phyloP scores from a whole-genome alignment of 2,329 filamentous ascomycete species.

The Pezicula carpinea region DNA sequence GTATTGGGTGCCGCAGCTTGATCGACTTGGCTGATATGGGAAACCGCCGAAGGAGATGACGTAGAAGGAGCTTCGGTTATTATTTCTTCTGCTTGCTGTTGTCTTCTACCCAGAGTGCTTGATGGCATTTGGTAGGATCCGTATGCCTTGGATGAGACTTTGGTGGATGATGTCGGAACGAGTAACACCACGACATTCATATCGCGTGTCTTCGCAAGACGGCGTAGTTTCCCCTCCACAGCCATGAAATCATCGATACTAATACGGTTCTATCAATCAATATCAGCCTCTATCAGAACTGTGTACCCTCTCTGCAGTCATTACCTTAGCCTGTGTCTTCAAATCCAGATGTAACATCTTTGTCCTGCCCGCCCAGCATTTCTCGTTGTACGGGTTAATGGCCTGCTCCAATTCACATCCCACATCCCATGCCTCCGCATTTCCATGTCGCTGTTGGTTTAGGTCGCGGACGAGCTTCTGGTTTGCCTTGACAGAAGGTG shows the following conservation, averaged over 20 bases:
- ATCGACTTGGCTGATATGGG: slow-evolving; percentile 10
- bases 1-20: slow-evolving; percentile 14
- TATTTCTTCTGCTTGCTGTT: slow-evolving; percentile 22
- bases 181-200: slow-evolving; percentile 26
- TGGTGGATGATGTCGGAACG: slow-evolving; percentile 21
- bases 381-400: slow-evolving; percentile 23
- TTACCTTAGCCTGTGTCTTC: slow-evolving; percentile 17
- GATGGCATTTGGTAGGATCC: slow-evolving; percentile 23
- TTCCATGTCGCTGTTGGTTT: slow-evolving; percentile 19
- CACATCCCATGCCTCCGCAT: neutral
- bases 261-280: neutral
- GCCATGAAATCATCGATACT: slow-evolving; percentile 17
- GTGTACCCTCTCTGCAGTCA: neutral
- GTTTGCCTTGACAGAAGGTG: slow-evolving; percentile 31
- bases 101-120: slow-evolving; percentile 14
- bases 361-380: slow-evolving; percentile 31
- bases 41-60: slow-evolving; percentile 4
- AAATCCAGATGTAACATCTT: slow-evolving; percentile 23
- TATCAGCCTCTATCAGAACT: neutral
- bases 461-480: slow-evolving; percentile 28
- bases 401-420: slow-evolving; percentile 22
- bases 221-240: slow-evolving; percentile 18
- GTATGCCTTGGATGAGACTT: slow-evolving; percentile 16
- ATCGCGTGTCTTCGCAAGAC: slow-evolving; percentile 20
- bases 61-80: slow-evolving; percentile 16